Base-by-base conservation (phyloP, 805 yeast genomes). In the Kluyveromyces lactis region DNA sequence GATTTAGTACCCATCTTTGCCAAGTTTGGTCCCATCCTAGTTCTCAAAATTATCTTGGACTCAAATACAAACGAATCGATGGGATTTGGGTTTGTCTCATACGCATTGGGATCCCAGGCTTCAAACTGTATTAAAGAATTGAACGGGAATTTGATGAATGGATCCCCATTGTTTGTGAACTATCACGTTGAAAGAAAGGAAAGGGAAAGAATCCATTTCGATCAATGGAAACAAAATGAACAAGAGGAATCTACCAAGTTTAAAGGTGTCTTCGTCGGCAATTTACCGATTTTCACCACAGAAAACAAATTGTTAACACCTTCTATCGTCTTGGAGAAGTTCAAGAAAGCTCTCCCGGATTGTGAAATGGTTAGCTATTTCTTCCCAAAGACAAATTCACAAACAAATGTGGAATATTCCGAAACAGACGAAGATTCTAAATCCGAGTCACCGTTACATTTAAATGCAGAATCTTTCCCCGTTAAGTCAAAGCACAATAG, bases 21-120 rank as follows among this genome's bases (percentile, higher is more conserved):
- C 33, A 54, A 56, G 10, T 71, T 52, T 48, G 77, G 77, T 15
- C 62, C 64, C 1, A 56, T 71, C 7, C 43, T 64, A 8, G 63
- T 73, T 3, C 64, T 75, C 43, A 74, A 74, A 45, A 60, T 75
- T 12, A 69, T 74, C 6, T 56, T 60, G 39, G 72, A 69, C 33
- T 55, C 54, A 33, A 68, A 67, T 7, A 53, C 58, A 17, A 63
- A 70, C 21, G 65, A 63, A 46, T 48, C 58, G 1, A 44, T 55
- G 7, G 75, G 79, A 18, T 77, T 70, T 55, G 92, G 90, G 7
- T 83, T 83, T 59, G 72, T 84, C 13, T 80, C 82, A 45, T 83
- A 70, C 53, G 64, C 71, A 37, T 62, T 67, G 41, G 72, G 75
- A 34, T 68, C 67, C 9, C 73, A 75, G 63, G 87, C 94, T 2